Evolutionary conservation across 768 basidiomycete genomes (phyloP).

Genomic region (Naganishia vaughanmartiniae): DNA sequence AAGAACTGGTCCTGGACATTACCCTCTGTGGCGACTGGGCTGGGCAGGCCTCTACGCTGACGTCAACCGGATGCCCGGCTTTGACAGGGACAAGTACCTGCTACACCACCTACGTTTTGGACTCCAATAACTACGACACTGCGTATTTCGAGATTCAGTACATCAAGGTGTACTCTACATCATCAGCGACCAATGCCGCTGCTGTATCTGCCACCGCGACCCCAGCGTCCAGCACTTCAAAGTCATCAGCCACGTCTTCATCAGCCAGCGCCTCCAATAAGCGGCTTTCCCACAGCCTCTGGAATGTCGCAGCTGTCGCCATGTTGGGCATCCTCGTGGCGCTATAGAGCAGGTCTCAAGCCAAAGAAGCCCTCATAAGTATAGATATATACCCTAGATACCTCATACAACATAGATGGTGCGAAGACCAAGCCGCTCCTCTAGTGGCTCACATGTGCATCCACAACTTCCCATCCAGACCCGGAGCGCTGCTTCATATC

Average conservation of each 20-base stretch:
- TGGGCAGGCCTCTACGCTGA: slow-evolving; percentile 59
- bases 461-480: slow-evolving; percentile 40
- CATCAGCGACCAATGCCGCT: slow-evolving; percentile 4
- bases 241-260: not conserved
- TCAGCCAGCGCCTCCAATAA: not conserved
- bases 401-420: not conserved
- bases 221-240: not conserved
- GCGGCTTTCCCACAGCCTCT: not conserved
- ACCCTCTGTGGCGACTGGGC: slow-evolving; percentile 61
- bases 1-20: slow-evolving; percentile 40
- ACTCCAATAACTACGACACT: slow-evolving; percentile 62
- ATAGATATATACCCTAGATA: not conserved
- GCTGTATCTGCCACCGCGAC: slow-evolving; percentile 13
- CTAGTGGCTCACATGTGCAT: slow-evolving; percentile 39
- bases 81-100: slow-evolving; percentile 59
- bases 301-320: not conserved
- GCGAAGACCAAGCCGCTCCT: not conserved
- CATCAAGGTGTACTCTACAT: slow-evolving; percentile 58
- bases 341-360: not conserved
- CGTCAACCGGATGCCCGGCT: slow-evolving; percentile 46
- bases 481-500: slow-evolving; percentile 34
- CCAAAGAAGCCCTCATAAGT: not conserved
- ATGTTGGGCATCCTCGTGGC: not conserved
- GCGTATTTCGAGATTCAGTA: slow-evolving; percentile 73
- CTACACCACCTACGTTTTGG: slow-evolving; percentile 69